Conservation (phyloP, 2,329 filamentous ascomycete species). For the Tolypocladium tundrense region DNA sequence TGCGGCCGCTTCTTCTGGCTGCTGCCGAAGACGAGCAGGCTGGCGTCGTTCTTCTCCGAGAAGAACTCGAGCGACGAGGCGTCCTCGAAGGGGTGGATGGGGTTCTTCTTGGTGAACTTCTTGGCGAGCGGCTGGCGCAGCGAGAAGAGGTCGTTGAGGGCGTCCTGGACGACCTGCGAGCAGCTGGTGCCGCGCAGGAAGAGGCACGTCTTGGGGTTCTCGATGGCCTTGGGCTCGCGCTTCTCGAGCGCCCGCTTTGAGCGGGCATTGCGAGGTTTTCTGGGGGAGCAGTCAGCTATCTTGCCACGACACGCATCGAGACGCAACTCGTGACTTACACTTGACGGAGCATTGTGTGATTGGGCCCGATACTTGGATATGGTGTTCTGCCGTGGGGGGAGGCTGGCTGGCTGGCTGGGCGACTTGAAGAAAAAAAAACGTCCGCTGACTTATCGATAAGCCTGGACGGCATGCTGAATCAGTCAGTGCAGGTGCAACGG, state of each 20-base stretch:
- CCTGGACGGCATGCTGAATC: background rate
- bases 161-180: conserved; percentile 72
- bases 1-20: conserved; percentile 95
- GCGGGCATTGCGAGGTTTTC: conserved; percentile 63
- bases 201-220: conserved; percentile 84
- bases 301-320: too few relatives aligned
- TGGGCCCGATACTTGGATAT: background rate
- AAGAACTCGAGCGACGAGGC: conserved; percentile 85
- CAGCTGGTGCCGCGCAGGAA: conserved; percentile 83
- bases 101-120: conserved; percentile 96
- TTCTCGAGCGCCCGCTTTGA: conserved; percentile 93
- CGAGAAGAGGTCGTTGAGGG: conserved; percentile 73
- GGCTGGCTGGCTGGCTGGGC: background rate
- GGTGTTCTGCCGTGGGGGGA: background rate
- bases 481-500: too few relatives aligned
- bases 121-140: conserved; percentile 77
- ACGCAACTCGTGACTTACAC: conserved; percentile 23
- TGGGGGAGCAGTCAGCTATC: conserved; percentile 12
- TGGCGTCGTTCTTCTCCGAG: conserved; percentile 89
- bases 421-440: conserved; percentile 14
- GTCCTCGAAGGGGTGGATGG: conserved; percentile 90
- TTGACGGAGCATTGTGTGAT: conserved; percentile 35
- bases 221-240: conserved; percentile 76
- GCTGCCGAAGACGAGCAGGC: conserved; percentile 72
- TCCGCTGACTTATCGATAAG: conserved; percentile 22